Evolutionary conservation across 140 eudicot species (phyloP).

Genomic region (Bidens hawaiensis): DNA sequence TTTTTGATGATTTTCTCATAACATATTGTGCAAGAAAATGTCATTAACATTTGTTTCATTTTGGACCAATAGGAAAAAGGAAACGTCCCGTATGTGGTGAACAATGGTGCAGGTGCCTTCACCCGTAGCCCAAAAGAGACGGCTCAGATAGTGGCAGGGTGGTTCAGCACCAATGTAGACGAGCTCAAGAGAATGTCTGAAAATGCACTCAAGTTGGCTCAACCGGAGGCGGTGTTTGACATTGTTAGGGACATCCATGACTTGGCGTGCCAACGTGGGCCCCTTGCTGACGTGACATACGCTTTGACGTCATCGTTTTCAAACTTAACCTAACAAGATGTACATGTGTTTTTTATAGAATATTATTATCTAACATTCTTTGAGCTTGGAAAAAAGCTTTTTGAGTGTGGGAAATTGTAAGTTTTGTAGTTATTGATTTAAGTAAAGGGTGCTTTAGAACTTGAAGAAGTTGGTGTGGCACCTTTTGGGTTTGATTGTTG

Average conservation of each 20-base stretch:
- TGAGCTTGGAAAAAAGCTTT: slow-evolving; percentile 22
- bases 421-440: slow-evolving; percentile 17
- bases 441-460: slow-evolving; percentile 20
- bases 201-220: slow-evolving; percentile 78
- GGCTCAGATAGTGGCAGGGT: slow-evolving; percentile 67
- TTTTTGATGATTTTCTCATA: background rate
- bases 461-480: slow-evolving; percentile 19
- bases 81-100: slow-evolving; percentile 88
- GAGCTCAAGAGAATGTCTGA: slow-evolving; percentile 85
- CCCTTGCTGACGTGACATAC: slow-evolving; percentile 57
- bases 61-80: slow-evolving; percentile 69
- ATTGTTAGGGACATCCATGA: slow-evolving; percentile 92
- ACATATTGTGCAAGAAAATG: background rate
- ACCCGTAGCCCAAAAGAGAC: slow-evolving; percentile 77
- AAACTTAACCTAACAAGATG: slow-evolving; percentile 43
- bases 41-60: slow-evolving; percentile 4
- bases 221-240: slow-evolving; percentile 95
- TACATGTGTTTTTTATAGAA: slow-evolving; percentile 9
- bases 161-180: slow-evolving; percentile 75
- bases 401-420: slow-evolving; percentile 11
- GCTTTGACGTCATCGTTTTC: slow-evolving; percentile 70
- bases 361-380: slow-evolving; percentile 25
- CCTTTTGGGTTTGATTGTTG: slow-evolving; percentile 3
- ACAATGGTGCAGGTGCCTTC: slow-evolving; percentile 90
- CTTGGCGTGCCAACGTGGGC: slow-evolving; percentile 77